Conservation (phyloP, 2,329 filamentous ascomycete genomes). For the Ceratocystis cubensis region DNA sequence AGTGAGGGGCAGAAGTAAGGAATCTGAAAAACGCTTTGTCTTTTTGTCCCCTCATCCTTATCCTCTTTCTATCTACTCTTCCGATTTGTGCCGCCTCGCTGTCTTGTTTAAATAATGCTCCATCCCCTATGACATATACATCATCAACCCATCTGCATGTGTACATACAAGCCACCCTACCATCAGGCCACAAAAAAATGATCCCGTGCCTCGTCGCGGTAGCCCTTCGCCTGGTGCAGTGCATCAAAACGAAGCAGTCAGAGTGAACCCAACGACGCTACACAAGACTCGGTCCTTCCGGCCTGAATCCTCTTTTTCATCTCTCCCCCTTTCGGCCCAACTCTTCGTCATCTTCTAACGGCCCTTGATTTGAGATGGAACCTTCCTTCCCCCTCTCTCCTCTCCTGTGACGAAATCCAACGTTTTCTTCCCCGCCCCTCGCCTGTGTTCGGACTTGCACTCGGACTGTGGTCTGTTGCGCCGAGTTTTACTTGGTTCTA, state of each 20-base stretch:
- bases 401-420: not conserved
- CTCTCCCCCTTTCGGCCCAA: not conserved
- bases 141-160: no score
- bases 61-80: no score
- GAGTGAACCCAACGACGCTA: not conserved
- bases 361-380: not conserved
- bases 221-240: not conserved
- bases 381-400: not conserved
- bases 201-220: no score
- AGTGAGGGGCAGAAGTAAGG: not conserved
- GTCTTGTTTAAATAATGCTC: no score
- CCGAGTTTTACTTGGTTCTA: not conserved
- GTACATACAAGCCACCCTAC: no score
- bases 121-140: no score
- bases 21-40: not conserved
- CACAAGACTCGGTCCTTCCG: constrained; percentile 2
- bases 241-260: not conserved
- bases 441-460: not conserved
- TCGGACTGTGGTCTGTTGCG: not conserved
- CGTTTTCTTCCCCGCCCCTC: not conserved
- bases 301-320: not conserved
- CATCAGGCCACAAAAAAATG: no score
- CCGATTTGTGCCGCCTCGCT: no score
- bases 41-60: no score
- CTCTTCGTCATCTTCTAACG: not conserved